These are phyloP conservation scores for Xylaria sp. DNA, from an alignment of 2,329 filamentous ascomycete genomes.

Conservation along the genomic window DNA sequence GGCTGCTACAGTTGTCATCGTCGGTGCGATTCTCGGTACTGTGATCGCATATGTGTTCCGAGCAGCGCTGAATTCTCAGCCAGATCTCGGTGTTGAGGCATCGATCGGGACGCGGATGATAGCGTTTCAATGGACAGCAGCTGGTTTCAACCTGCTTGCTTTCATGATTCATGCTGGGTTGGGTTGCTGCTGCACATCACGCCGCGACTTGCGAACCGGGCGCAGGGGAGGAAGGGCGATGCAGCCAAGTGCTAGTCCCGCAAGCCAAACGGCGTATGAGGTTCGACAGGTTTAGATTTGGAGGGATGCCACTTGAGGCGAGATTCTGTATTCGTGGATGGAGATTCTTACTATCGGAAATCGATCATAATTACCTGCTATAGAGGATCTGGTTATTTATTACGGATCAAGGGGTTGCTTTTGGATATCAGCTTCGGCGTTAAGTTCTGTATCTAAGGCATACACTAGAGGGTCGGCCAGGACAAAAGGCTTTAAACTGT, in stretches of 20 bases:
- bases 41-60: conserved; percentile 86
- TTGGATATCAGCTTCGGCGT: neutral
- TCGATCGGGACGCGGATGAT: conserved; percentile 80
- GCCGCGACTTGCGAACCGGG: conserved; percentile 62
- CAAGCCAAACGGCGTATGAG: neutral
- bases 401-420: neutral
- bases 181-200: conserved; percentile 78
- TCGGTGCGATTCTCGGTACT: conserved; percentile 80
- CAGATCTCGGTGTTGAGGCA: conserved; percentile 80
- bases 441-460: neutral
- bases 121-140: conserved; percentile 88
- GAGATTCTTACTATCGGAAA: neutral
- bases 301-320: neutral
- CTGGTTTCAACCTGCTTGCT: conserved; percentile 72
- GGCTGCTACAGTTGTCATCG: conserved; percentile 73
- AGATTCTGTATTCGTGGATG: neutral
- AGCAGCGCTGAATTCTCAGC: conserved; percentile 76
- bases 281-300: conserved; percentile 2
- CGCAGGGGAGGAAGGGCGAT: conserved; percentile 46
- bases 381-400: conserved; percentile 14
- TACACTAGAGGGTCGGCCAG: neutral
- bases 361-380: neutral
- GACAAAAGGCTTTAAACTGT: neutral
- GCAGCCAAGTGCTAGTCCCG: conserved; percentile 24
- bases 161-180: conserved; percentile 80